Conservation (phyloP, 2,329 filamentous ascomycete species). For the Monilinia polystroma region DNA sequence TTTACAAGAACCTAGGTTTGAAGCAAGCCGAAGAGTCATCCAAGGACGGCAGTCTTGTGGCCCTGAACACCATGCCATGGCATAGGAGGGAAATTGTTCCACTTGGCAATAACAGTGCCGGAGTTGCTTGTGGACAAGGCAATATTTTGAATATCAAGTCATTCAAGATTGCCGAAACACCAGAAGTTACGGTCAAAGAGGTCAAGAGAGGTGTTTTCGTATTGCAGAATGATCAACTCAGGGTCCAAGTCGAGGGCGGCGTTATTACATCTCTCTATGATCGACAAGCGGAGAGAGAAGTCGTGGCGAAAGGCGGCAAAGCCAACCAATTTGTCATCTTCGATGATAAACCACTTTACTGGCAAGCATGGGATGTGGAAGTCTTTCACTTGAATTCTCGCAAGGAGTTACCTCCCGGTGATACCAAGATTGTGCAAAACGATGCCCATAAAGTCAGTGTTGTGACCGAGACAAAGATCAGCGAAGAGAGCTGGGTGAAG, state of each 20-base stretch:
- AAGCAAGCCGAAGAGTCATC: constrained; percentile 46
- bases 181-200: constrained; percentile 54
- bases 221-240: constrained; percentile 74
- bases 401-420: constrained; percentile 67
- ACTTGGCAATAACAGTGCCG: constrained; percentile 54
- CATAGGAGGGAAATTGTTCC: constrained; percentile 69
- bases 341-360: constrained; percentile 95
- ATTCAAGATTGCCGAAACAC: constrained; percentile 49
- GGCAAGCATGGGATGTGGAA: constrained; percentile 98
- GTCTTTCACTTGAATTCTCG: constrained; percentile 91
- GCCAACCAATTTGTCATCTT: constrained; percentile 93
- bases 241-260: constrained; percentile 70
- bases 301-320: constrained; percentile 71
- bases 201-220: constrained; percentile 65
- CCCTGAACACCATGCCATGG: constrained; percentile 88
- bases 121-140: constrained; percentile 57
- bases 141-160: constrained; percentile 52
- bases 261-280: constrained; percentile 85
- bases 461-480: constrained; percentile 82
- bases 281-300: constrained; percentile 67
- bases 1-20: constrained; percentile 67
- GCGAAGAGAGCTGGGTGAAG: constrained; percentile 79
- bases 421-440: constrained; percentile 69
- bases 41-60: constrained; percentile 53
- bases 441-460: constrained; percentile 77